These are phyloP conservation scores for Sphagnum tenellum DNA, from an alignment of 225 moss, liverwort and hornwort genomes.

Conservation along the genomic window DNA sequence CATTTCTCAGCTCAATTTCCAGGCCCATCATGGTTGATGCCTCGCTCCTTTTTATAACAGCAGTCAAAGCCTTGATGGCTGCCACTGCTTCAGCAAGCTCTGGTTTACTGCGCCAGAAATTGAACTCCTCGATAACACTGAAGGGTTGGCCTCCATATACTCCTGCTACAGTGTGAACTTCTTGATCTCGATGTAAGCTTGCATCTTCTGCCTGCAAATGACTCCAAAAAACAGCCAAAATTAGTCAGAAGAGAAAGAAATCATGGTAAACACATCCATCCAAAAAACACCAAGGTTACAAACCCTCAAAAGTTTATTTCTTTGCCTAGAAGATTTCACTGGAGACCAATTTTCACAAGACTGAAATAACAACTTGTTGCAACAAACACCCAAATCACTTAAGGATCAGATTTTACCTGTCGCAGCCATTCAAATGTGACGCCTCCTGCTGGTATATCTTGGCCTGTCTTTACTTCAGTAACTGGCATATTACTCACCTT, in stretches of 20 bases:
- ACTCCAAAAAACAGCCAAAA: not conserved
- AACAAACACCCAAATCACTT: not conserved
- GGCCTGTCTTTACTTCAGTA: conserved; percentile 11
- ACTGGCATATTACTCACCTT: conserved; percentile 16
- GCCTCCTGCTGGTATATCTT: conserved; percentile 15
- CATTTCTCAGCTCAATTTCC: conserved; percentile 70
- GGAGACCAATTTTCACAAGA: not conserved
- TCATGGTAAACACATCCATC: not conserved
- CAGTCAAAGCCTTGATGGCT: conserved; percentile 67
- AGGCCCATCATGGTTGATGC: conserved; percentile 76
- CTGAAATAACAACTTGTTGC: not conserved
- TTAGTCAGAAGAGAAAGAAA: not conserved
- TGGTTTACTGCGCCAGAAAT: conserved; percentile 52
- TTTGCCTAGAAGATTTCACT: not conserved
- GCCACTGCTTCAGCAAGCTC: conserved; percentile 76
- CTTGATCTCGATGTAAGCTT: conserved; percentile 31
- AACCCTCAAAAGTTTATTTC: not conserved
- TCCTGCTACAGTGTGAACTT: conserved; percentile 14
- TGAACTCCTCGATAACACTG: conserved; percentile 66
- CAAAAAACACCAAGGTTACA: not conserved
- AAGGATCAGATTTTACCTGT: conserved; percentile 14
- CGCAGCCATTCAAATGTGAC: conserved; percentile 22
- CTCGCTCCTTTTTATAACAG: conserved; percentile 55
- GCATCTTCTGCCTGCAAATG: conserved; percentile 53
- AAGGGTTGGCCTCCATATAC: conserved; percentile 23